Conservation (phyloP, 345 rosid genomes). For the Moricandia moricandioides region DNA sequence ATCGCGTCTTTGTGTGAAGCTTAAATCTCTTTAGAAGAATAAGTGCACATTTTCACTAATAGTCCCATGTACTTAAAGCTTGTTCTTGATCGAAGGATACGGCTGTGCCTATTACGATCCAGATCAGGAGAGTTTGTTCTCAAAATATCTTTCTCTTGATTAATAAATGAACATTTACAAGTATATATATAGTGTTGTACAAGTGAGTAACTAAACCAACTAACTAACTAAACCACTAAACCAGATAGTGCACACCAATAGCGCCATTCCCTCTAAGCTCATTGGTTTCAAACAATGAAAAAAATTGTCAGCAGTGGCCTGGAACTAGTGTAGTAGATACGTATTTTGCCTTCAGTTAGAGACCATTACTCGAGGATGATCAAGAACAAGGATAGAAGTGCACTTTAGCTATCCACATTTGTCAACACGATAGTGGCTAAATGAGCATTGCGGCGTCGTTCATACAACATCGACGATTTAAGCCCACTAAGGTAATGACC, state of each 20-base stretch:
- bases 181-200: too few species aligned
- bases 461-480: background rate
- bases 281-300: conserved; percentile 78
- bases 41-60: conserved; percentile 75
- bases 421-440: background rate
- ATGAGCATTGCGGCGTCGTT: background rate
- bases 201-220: too few species aligned
- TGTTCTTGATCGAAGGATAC: conserved; percentile 90
- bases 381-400: background rate
- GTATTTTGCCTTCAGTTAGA: conserved; percentile 82
- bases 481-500: background rate
- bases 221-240: too few species aligned
- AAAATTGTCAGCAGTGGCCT: conserved; percentile 87
- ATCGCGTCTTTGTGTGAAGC: background rate
- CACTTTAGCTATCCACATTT: background rate
- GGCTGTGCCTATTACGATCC: too few species aligned
- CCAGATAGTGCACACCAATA: too few species aligned
- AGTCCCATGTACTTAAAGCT: conserved; percentile 86
- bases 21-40: conserved; percentile 27
- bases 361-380: conserved; percentile 40
- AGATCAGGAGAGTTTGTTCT: too few species aligned
- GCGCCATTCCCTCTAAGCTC: conserved; percentile 86
- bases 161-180: too few species aligned
- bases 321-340: conserved; percentile 75
- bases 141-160: too few species aligned